phyloP scores from a whole-genome alignment of 192 early-diverging fungal species.

The Jimgerdemannia flammicorona region DNA sequence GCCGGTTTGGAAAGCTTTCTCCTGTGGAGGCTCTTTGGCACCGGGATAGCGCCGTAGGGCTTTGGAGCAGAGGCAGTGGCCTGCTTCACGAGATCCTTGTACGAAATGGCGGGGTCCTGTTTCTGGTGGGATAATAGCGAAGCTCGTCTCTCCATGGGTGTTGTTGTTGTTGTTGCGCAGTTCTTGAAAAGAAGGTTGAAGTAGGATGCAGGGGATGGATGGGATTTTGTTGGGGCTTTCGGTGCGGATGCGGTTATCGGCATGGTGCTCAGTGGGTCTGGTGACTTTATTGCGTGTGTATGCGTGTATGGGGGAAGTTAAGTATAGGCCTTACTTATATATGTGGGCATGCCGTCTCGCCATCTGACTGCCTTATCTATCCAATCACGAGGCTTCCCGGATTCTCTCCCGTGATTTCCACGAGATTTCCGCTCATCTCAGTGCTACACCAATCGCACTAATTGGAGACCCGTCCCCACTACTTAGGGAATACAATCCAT shows the following conservation, averaged over 20 bases:
- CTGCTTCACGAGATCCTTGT: neutral
- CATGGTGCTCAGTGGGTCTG: too few relatives aligned
- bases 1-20: neutral
- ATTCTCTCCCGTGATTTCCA: too few relatives aligned
- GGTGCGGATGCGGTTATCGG: too few relatives aligned
- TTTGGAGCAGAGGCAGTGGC: neutral
- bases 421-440: too few relatives aligned
- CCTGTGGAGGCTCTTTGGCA: neutral
- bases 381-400: neutral
- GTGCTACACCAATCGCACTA: too few relatives aligned
- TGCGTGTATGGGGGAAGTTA: neutral
- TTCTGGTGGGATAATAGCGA: neutral
- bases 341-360: neutral
- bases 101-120: neutral
- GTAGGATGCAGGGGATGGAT: too few relatives aligned
- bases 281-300: too few relatives aligned
- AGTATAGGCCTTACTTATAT: neutral
- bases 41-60: slow-evolving; percentile 1
- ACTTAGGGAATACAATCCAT: too few relatives aligned
- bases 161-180: neutral
- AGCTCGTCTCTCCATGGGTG: neutral
- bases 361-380: neutral
- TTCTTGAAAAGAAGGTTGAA: too few relatives aligned
- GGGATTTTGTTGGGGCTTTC: too few relatives aligned
- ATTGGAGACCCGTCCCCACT: too few relatives aligned